Evolutionary conservation across 2,329 filamentous ascomycete species (phyloP), one percentile per base, ranked within the genome.

Genomic region (Pyrenochaeta sp.): DNA sequence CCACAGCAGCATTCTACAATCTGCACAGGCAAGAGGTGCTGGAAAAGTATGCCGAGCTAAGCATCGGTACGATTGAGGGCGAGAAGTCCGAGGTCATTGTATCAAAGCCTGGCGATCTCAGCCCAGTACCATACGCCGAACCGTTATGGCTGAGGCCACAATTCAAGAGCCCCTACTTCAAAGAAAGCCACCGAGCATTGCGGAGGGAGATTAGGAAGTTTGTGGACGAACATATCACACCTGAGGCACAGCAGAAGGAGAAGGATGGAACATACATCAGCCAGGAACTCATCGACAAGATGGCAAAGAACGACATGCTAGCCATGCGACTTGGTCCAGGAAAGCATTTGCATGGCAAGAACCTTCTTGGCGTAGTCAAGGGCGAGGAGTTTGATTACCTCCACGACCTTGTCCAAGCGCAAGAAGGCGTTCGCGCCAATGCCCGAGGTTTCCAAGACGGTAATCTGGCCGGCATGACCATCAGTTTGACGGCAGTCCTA

Each of bases 21-120:
- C 87, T 97, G 47, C 92, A 97, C 79, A 83, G 92, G 21, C 91
- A 96, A 65, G 92, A 96, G 77, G 90, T 96, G n/a, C 83, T 96
- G 10, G 80, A 87, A 56, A 92, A 92, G 75, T 96, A 96, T 81
- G 78, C 83, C 41, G 82, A 85, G 66, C 83, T 96, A 15, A 89
- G 85, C 75, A 84, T 96, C 65, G 92, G 92, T 68, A 90, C 86
- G 12, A 75, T 96, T 70, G 80, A 86, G 62, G 89, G 86, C 75
- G 91, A 96, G 80, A 87, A 83, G 68, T 83, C 91, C 17, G 85
- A 92, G 70, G 85, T 95, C 64, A 82, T 92, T 58, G 85, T 87
- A 17, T 86, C 85, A 1, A 77, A 87, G 68, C 80, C 86, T 9
- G 91, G 91, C 62, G 90, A 91, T 64, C 81, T 96, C 30, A 91